These are phyloP conservation scores for Hypoxylon intermedium DNA, from an alignment of 495 filamentous ascomycete genomes.

Conservation along the genomic window DNA sequence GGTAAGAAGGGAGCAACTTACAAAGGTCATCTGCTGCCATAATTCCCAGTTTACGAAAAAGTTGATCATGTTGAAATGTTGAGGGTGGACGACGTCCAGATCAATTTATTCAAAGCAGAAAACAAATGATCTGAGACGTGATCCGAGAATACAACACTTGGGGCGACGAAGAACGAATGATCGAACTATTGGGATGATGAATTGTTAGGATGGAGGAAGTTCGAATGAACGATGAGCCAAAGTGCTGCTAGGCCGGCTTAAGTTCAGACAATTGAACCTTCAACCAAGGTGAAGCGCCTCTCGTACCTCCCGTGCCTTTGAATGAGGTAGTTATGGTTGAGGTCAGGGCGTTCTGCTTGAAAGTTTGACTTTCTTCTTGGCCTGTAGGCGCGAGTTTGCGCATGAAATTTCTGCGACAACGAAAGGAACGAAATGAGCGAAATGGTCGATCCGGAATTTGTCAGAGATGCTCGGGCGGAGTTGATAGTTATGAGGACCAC, in stretches of 20 bases:
- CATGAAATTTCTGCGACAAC: not conserved
- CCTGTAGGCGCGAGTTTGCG: not conserved
- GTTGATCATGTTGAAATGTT: constrained; percentile 42
- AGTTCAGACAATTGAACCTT: no score
- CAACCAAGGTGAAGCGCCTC: constrained; percentile 4
- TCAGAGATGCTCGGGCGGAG: constrained; percentile 1
- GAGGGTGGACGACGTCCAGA: constrained; percentile 38
- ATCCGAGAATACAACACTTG: constrained; percentile 34
- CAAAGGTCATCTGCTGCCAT: constrained; percentile 93
- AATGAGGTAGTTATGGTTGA: constrained; percentile 16
- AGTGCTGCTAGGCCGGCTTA: no score
- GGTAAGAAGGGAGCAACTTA: constrained; percentile 55
- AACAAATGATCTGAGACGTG: constrained; percentile 41
- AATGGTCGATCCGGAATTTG: constrained; percentile 1
- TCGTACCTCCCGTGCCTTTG: constrained; percentile 6
- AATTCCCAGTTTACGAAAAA: constrained; percentile 83
- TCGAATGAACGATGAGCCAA: no score
- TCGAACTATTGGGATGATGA: constrained; percentile 21
- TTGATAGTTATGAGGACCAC: constrained; percentile 1
- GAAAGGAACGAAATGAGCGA: not conserved
- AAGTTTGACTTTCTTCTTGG: constrained; percentile 4
- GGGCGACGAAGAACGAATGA: constrained; percentile 32
- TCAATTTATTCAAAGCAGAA: constrained; percentile 41
- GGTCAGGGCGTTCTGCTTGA: constrained; percentile 6
- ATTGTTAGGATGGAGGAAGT: constrained; percentile 11